Conservation (phyloP, 768 basidiomycete genomes). For the Amanita molliuscula region DNA sequence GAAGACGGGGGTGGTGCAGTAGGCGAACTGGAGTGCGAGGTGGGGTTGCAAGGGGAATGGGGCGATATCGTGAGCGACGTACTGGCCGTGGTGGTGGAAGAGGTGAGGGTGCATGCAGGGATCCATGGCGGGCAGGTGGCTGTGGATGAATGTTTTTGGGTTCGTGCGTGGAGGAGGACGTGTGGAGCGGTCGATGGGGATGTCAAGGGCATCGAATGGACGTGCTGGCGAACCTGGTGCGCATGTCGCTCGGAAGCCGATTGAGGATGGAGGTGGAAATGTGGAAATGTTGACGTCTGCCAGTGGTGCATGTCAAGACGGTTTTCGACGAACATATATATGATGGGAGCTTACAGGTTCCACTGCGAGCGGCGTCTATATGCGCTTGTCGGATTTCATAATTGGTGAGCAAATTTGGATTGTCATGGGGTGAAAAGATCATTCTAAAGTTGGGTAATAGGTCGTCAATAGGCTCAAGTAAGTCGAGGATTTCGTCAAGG, state of each 20-base stretch:
- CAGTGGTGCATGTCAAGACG: neutral
- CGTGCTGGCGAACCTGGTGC: conserved; percentile 19
- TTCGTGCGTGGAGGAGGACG: conserved; percentile 12
- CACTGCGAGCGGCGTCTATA: conserved; percentile 20
- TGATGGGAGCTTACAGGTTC: conserved; percentile 16
- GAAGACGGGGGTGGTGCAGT: conserved; percentile 31
- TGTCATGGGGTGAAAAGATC: conserved; percentile 29
- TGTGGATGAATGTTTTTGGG: conserved; percentile 31
- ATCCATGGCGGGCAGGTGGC: conserved; percentile 32
- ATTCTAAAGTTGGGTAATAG: conserved; percentile 29
- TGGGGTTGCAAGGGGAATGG: conserved; percentile 21
- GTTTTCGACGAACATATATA: neutral
- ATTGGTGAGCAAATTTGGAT: conserved; percentile 24
- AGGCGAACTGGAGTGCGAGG: conserved; percentile 33
- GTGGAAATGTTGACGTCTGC: conserved; percentile 15
- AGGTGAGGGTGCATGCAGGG: conserved; percentile 28
- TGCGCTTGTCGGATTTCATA: conserved; percentile 19
- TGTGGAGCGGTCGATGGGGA: conserved; percentile 14
- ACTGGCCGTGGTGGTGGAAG: conserved; percentile 32
- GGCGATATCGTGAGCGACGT: conserved; percentile 27
- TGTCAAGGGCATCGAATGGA: conserved; percentile 7
- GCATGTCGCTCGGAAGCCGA: conserved; percentile 22
- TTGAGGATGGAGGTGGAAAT: conserved; percentile 9
- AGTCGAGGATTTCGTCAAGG: conserved; percentile 16
- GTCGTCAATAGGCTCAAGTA: conserved; percentile 27